These are phyloP conservation scores for Emydomyces testavorans DNA, from an alignment of 2,329 filamentous ascomycete genomes.

Conservation along the genomic window DNA sequence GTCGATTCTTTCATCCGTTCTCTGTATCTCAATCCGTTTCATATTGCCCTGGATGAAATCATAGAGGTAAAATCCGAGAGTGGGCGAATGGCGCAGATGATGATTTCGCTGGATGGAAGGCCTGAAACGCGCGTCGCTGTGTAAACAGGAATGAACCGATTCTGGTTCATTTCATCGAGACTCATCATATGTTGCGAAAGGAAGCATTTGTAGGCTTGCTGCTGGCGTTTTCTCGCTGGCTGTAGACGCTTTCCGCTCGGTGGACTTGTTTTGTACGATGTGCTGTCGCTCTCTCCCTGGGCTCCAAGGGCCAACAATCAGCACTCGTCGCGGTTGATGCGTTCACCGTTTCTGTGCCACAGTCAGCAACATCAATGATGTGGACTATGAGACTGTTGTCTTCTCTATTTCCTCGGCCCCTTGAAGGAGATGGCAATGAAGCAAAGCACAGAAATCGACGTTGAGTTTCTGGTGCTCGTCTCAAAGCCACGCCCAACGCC, in stretches of 20 bases:
- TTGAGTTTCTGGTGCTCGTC: not conserved
- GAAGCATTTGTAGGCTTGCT: slow-evolving; percentile 4
- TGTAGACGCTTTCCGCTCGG: slow-evolving; percentile 4
- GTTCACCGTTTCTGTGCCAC: not conserved
- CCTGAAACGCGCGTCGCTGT: slow-evolving; percentile 1
- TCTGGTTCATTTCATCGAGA: slow-evolving; percentile 7
- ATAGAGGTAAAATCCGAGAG: not conserved
- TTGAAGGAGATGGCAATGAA: not conserved
- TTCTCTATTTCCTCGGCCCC: not conserved
- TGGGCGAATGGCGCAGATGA: not conserved
- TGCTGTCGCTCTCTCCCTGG: not conserved
- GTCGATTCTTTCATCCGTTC: not conserved
- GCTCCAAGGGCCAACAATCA: not conserved
- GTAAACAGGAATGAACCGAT: slow-evolving; percentile 1
- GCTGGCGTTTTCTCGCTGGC: slow-evolving; percentile 3
- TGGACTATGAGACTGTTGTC: not conserved
- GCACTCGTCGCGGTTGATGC: not conserved
- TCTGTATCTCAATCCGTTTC: slow-evolving; percentile 1
- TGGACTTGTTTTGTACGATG: not conserved
- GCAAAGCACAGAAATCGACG: not conserved
- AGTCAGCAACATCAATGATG: not conserved
- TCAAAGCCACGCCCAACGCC: slow-evolving; percentile 1
- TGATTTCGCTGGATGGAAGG: not conserved
- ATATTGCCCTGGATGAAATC: not conserved
- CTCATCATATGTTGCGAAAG: slow-evolving; percentile 2